phyloP scores from a whole-genome alignment of 805 yeast species.

The Komagataella pseudopastoris region DNA sequence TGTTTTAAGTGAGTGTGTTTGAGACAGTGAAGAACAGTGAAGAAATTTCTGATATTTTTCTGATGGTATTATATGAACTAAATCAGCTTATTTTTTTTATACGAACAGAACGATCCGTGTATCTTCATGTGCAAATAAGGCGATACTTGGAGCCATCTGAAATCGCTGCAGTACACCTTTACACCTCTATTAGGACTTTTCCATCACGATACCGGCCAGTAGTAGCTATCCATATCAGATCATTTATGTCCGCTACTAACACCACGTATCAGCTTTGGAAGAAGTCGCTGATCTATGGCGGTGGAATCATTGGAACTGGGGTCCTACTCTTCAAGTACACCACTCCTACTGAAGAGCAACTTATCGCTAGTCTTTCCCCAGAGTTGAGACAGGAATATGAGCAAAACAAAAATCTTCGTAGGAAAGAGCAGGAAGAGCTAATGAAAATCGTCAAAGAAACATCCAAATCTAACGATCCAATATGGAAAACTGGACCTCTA shows the following conservation, averaged over 20 bases:
- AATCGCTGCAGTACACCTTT: not conserved
- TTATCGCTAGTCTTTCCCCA: slow-evolving; percentile 65
- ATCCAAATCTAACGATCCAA: slow-evolving; percentile 57
- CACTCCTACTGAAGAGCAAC: slow-evolving; percentile 76
- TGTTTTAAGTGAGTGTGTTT: not conserved
- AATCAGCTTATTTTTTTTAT: not conserved
- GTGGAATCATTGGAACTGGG: slow-evolving; percentile 64
- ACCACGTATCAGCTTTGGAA: slow-evolving; percentile 12
- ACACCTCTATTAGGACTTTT: not conserved
- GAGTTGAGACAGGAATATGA: slow-evolving; percentile 71
- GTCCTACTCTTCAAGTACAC: slow-evolving; percentile 55
- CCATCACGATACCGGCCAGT: not conserved
- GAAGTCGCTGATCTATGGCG: slow-evolving; percentile 29
- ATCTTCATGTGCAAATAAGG: not conserved
- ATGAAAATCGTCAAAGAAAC: slow-evolving; percentile 56
- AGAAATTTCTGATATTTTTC: not conserved
- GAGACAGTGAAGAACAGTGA: not conserved
- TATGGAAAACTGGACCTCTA: slow-evolving; percentile 70
- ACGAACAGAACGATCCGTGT: not conserved
- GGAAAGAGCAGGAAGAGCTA: slow-evolving; percentile 54
- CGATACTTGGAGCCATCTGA: not conserved
- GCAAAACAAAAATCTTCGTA: slow-evolving; percentile 43
- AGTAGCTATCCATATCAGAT: not conserved
- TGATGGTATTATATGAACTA: not conserved
- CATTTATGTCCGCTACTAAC: slow-evolving; percentile 1